Base-by-base conservation (phyloP, 2,329 filamentous ascomycete species). In the Sphaerulina musiva region DNA sequence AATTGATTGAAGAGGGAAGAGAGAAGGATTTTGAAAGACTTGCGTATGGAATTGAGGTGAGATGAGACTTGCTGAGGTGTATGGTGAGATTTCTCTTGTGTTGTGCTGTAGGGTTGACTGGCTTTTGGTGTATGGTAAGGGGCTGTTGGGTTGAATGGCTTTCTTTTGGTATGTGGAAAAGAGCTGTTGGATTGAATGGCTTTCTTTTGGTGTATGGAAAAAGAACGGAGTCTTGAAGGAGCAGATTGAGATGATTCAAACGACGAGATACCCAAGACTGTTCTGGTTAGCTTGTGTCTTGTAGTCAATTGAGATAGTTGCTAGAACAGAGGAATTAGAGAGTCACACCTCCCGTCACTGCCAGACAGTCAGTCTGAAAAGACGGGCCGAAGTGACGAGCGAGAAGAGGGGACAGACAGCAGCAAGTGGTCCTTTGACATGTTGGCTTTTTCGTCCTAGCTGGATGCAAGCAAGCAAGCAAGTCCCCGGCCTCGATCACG, bases 401-500 rank as follows among this genome's bases (percentile, higher is more conserved):
- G 20, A 20, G 20, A 20, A 20, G 20, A 20, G 20, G 20, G 20
- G 20, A 20, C 20, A 20, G 20, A 20, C 20, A 36, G 4, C 32
- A 36, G 32, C 32, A 36, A 48, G 51, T 40, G 46, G 32, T 36
- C 8, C 8, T 36, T 36, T 34, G 32, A 34, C 32, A 11, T 34
- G 7, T 34, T 34, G 32, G 32, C 32, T 17, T 17, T 17, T 17
- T 17, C 14, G 14, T 17, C 14, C 14, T 17, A 17, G 14, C 14
- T 17, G 14, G 14, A 17, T 17, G 11, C 7, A 34, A 11, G 6
- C 32, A 34, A 34, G 32, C 32, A 55, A 47, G 53, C 44, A 48
- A 51, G 48, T 44, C 48, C 29, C 53, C 53, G 53, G 46, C 42
- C 44, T 48, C 32, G 53, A 52, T 51, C 40, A 51, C 48, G 31